Evolutionary conservation across 768 basidiomycete species (phyloP), one percentile per base, ranked within the genome.

Genomic region (Trametes maxima): DNA sequence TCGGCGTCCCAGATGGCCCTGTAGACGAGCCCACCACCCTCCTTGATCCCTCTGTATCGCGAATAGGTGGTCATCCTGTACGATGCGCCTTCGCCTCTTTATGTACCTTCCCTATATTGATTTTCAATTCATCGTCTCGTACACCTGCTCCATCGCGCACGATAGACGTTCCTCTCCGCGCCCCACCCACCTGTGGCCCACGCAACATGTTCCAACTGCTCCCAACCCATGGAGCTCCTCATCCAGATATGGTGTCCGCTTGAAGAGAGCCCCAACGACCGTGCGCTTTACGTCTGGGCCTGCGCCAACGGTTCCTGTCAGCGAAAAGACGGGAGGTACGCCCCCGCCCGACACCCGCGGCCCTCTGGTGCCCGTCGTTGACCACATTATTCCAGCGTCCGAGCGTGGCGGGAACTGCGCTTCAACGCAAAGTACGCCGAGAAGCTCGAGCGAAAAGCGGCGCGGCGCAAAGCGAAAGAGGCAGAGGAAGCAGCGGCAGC

Each of bases 191-290:
- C 88, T 11, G 69, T 84, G 22, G 74, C 86, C 65, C 86, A 85
- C 24, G 88, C 87, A 6, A 76, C 79, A 52, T 95, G 94, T 82
- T 85, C 82, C 71, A 75, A 80, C 52, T 96, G 94, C 76, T 78
- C 80, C 11, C 74, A 78, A 19, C 84, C 88, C 0, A 94, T 89
- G 91, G 87, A 92, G 65, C 81, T 96, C 21, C 81, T 95, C 39
- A 80, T 91, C 12, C 93, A 95, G 69, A 81, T 96, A 68, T 95
- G 92, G 90, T 94, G 91, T 72, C 94, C 94, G 0, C 85, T 95
- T 66, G 89, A 94, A 69, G 79, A 87, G 39, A 95, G 91, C 67
- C 83, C 88, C 5, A 86, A 88, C 82, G 94, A 96, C 69, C 83
- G 94, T 54, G 89, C 87, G 3, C 75, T 95, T 48, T 95, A 94